Base-by-base conservation (phyloP, 2,329 filamentous ascomycete genomes). In the Aspergillus intermedius region DNA sequence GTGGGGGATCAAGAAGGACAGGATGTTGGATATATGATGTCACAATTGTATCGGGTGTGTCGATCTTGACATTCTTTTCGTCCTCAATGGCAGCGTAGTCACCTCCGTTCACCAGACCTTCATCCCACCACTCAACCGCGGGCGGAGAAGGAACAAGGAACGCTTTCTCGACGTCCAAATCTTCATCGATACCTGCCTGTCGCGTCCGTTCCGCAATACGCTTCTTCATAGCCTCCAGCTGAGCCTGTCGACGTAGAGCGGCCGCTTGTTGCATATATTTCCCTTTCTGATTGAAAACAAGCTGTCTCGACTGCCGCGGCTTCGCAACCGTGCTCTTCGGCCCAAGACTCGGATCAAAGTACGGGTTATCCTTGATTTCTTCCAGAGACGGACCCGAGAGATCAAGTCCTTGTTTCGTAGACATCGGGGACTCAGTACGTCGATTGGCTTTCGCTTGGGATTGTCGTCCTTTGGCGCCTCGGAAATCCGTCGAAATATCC, bases 241-340 rank as follows among this genome's bases (percentile, higher is more conserved):
- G 86, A 39, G 86, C 89, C 70, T 96, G 91, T 51, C 89, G 82
- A 53, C 93, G 84, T 46, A 96, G 74, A 49, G 91, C 91, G 66
- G 88, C 91, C 6, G 88, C 93, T 70, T 97, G 91, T 55, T 90
- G 86, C 51, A 97, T 95, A 63, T 95, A 97, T 77, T 97, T 97
- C 46, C 93, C 93, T 68, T 95, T 94, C 59, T 91, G 84, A 60
- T 96, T 95, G 75, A 98, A 97, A 10, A 89, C 74, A 15, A 98
- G 77, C 55, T 88, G 83, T 51, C 88, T 83, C 9, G 88, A 80
- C 54, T 87, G 78, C 45, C 90, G 80, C 34, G 79, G 75, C 59
- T 85, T 87, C 61, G 68, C 75, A 54, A 71, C 62, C 47, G 74
- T 73, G 55, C 77, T 76, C 48, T 85, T 82, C 4, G 77, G 73